Base-by-base conservation (phyloP, 805 yeast species). In the Scheffersomyces coipomensis region DNA sequence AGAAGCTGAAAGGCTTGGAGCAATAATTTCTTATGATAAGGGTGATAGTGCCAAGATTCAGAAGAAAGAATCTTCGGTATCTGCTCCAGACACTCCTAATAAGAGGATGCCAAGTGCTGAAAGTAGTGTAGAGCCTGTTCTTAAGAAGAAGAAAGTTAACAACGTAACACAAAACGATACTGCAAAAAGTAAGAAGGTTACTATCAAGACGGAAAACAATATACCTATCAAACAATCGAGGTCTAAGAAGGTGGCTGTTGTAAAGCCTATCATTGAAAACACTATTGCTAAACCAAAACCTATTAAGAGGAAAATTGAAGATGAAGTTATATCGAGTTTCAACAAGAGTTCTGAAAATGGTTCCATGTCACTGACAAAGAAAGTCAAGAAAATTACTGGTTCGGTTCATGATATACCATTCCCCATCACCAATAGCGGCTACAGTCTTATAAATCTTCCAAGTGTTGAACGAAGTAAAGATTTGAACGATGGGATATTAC, bases 1-100 rank as follows among this genome's bases (percentile, higher is more conserved):
- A 13, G 79, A 81, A 33, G 73, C 85, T 21, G 75, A 70, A 24
- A 37, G 40, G 1, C 45, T 39, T 24, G 64, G 60, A 1, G 58
- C 56, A 3, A 48, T 45, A 3, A 34, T 53, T 2, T 47, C 58
- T 2, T 54, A 53, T 31, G 62, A 57, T 7, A 19, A 30, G 12
- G 19, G 19, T 24, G n/a, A n/a, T n/a, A n/a, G n/a, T n/a, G n/a
- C n/a, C n/a, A n/a, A n/a, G n/a, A n/a, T n/a, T n/a, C n/a, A n/a
- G n/a, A n/a, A n/a, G n/a, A 26, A 34, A n/a, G 29, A 15, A 16
- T 18, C 4, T 15, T 23, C 30, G 4, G 36, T 15, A 5, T 13
- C 19, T 8, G 26, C 19, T 4, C 6, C 6, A 12, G 25, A 37
- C 21, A 30, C 22, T 22, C 31, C 34, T 4, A 32, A 21, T 3